Base-by-base conservation (phyloP, 495 filamentous ascomycete genomes). In the Usnea hakonensis region DNA sequence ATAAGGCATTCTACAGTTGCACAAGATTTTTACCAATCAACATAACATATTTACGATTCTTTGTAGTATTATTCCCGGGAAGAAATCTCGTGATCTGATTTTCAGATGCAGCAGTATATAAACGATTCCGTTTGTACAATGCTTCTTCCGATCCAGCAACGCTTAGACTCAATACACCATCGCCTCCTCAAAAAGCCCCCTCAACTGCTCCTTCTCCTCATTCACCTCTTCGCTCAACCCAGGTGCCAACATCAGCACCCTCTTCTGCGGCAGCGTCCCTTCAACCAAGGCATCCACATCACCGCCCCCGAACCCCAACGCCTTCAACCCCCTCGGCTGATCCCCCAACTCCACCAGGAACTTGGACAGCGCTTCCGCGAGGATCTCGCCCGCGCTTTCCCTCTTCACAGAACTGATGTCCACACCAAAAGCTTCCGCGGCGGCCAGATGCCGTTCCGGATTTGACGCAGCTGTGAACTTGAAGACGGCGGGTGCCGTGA, bases 401-500 rank as follows among this genome's bases (percentile, higher is more conserved):
- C 81, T 82, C 79, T 91, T 95, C 35, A 95, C 89, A 62, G 87
- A 86, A 33, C 82, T 85, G 55, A 92, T 85, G 62, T 98, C 93
- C 4, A 96, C 88, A 1, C 94, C 94, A 60, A 98, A 97, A 0
- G 79, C 83, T 75, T 96, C 91, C 2, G 95, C 94, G 8, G 92
- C 95, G 1, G 82, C 84, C 17, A 97, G 75, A 73, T 98, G 94
- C 2, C 94, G 85, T 13, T 95, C 90, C 0, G 94, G 94, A 68
- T 97, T 96, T 1, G 87, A 90, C 0, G 93, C 79, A 0, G 81
- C 95, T 0, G 93, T 98, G 74, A 97, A 97, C 5, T 82, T 81
- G 82, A 98, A 98, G 11, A 97, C 94, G 0, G 91, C 88, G 0
- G 95, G 94, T 0, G 95, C 92, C 2, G 91, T 94, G 7, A 98